These are phyloP conservation scores for Hymenoscyphus fraxineus DNA, from an alignment of 2,329 filamentous ascomycete genomes.

Conservation along the genomic window DNA sequence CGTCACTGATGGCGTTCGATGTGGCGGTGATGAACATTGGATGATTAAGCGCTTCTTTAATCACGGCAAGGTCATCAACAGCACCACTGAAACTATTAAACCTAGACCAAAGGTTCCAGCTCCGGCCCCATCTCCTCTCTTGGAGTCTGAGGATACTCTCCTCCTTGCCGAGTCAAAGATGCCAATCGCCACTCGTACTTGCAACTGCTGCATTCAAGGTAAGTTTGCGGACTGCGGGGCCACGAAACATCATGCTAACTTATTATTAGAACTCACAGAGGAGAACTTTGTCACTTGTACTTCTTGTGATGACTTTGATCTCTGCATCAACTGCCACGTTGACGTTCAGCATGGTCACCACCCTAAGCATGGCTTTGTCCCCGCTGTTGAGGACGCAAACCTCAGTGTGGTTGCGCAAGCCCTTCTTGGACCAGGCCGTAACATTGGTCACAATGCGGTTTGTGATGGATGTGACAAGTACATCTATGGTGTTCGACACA, in stretches of 20 bases:
- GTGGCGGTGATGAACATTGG: conserved; percentile 80
- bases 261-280: conserved; percentile 54
- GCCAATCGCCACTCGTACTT: conserved; percentile 41
- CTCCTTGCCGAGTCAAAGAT: conserved; percentile 9
- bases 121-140: conserved; percentile 28
- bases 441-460: conserved; percentile 78
- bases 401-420: conserved; percentile 59
- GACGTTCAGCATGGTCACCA: conserved; percentile 82
- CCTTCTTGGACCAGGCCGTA: conserved; percentile 75
- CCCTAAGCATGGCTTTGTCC: conserved; percentile 75
- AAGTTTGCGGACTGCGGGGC: conserved; percentile 27
- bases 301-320: conserved; percentile 83
- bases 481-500: conserved; percentile 87
- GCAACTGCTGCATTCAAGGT: conserved; percentile 65
- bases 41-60: conserved; percentile 85
- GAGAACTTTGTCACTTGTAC: conserved; percentile 80
- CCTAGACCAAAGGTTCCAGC: conserved; percentile 43
- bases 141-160: conserved; percentile 18
- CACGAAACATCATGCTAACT: conserved; percentile 27
- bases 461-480: conserved; percentile 91
- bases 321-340: conserved; percentile 79
- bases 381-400: conserved; percentile 60
- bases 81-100: conserved; percentile 75
- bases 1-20: conserved; percentile 70
- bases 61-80: conserved; percentile 75